These are phyloP conservation scores for Ilex aquifolium DNA, from an alignment of 257 asterid species.

Conservation along the genomic window DNA sequence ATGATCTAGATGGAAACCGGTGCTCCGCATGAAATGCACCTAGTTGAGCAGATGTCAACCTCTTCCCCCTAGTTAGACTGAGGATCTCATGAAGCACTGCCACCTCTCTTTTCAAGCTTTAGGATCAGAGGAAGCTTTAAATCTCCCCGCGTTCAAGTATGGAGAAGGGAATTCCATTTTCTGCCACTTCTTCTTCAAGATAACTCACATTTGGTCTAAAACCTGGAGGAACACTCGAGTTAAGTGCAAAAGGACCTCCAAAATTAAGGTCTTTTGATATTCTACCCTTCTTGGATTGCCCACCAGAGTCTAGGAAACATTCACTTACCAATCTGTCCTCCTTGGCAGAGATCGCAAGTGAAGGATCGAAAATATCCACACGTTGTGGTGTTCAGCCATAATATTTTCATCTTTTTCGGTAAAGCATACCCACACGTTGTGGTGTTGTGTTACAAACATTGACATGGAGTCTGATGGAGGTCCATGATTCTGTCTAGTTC, in stretches of 20 bases:
- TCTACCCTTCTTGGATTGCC: slow-evolving; percentile 6
- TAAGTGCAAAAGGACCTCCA: slow-evolving; percentile 66
- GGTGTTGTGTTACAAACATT: no score
- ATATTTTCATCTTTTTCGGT: no score
- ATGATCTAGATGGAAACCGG: slow-evolving; percentile 63
- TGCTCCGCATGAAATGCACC: slow-evolving; percentile 76
- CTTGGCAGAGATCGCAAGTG: no score
- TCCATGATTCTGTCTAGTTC: no score
- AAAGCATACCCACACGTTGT: no score
- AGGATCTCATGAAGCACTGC: slow-evolving; percentile 93
- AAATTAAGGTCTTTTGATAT: slow-evolving; percentile 73
- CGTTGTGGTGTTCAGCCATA: no score
- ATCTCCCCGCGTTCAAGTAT: slow-evolving; percentile 68
- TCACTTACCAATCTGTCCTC: no score
- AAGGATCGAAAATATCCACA: no score
- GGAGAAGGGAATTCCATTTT: slow-evolving; percentile 95
- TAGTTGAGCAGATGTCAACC: slow-evolving; percentile 73
- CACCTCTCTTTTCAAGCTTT: slow-evolving; percentile 72
- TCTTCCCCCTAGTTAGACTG: slow-evolving; percentile 82
- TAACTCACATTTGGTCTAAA: slow-evolving; percentile 84
- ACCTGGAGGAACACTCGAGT: slow-evolving; percentile 60
- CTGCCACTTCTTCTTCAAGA: slow-evolving; percentile 85
- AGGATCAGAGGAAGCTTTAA: slow-evolving; percentile 62
- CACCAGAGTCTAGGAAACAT: no score
- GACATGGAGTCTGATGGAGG: no score